Base-by-base conservation (phyloP, 2,329 filamentous ascomycete genomes). In the Claviceps sp. region DNA sequence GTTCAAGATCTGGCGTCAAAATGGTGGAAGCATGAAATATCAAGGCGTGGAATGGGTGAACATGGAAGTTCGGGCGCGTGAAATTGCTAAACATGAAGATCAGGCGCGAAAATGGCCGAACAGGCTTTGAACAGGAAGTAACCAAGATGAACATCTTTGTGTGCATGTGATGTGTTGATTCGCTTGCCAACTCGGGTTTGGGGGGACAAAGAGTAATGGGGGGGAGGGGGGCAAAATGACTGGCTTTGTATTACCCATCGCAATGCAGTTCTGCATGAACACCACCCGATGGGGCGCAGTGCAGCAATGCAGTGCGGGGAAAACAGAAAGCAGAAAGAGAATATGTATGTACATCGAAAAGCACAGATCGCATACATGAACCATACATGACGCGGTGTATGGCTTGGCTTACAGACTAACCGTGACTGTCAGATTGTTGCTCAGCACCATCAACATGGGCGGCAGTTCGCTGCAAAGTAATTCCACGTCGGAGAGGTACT, bases 351-450 rank as follows among this genome's bases (percentile, higher is more conserved):
- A 34, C 29, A 34, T 34, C 9, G 6, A 22, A 42, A 42, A 42
- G 8, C 17, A 20, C 8, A 22, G 17, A 4, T 9, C 17, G n/a
- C 17, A 8, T 40, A 3, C 8, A 20, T 40, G 8, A 40, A 40
- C 16, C 7, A 40, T 4, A 40, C 16, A 11, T 11, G 8, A 8
- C 26, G 26, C 39, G 7, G 22, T 34, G 5, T n/a, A 23, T 23
- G 4, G n/a, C 11, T 60, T 23, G 4, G n/a, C 11, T 60, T 39
- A 87, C 55, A 88, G 66, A 63, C 82, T 86, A 61, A 86, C 85
- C 6, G 85, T 94, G 46, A 94, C 88, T 16, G 87, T 94, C 85
- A 94, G 89, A 61, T 83, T 88, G 66, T 94, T 94, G 66, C 85
- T 89, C 67, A 94, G 77, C 40, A 95, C 85, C 64, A 95, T 70